Base-by-base conservation (phyloP, 73 alveolate species). In the Tetrahymena malaccensis region DNA sequence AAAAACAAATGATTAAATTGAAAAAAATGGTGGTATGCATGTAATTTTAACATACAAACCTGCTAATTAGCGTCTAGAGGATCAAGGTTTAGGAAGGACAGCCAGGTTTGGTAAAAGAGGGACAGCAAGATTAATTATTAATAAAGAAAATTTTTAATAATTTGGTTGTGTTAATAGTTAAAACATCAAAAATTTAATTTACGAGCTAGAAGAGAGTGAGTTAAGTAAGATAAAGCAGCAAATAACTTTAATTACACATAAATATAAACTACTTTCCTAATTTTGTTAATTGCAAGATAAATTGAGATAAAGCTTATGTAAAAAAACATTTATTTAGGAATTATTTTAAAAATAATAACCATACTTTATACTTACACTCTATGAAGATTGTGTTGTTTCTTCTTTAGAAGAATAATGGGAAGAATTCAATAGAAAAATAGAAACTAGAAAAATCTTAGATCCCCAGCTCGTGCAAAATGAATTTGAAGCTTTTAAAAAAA, bases 11-110 rank as follows among this genome's bases (percentile, higher is more conserved):
- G 40, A 34, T 0, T 7, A 19, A 50, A 96, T 98, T 34, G 97
- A 96, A 55, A 50, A 94, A 16, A 94, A 96, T 94, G 99, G 99
- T 10, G 99, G 99, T 21, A 93, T 98, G 94, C 99, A 97, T 98
- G 99, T 98, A 0, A 94, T 97, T 27, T 55, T 98, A 21, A 96
- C 99, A 13, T 98, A 94, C 70, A 55, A 96, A 83, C 99, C 99
- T 7, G 17, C 34, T 35, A 97, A 97, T 95, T 37, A 85, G 50
- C 96, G 99, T 96, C 70, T 97, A 10, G 97, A 98, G 96, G 99
- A 94, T n/a, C 93, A 94, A 55, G 96, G 84, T 12, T 94, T 94
- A 17, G 96, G 96, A 0, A 94, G 99, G 93, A 97, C 99, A 85
- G 96, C 83, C 1, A 50, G 83, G 16, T 50, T 11, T 11, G 83